phyloP scores from a whole-genome alignment of 2,329 filamentous ascomycete species.

The Exserohilum rostratum region DNA sequence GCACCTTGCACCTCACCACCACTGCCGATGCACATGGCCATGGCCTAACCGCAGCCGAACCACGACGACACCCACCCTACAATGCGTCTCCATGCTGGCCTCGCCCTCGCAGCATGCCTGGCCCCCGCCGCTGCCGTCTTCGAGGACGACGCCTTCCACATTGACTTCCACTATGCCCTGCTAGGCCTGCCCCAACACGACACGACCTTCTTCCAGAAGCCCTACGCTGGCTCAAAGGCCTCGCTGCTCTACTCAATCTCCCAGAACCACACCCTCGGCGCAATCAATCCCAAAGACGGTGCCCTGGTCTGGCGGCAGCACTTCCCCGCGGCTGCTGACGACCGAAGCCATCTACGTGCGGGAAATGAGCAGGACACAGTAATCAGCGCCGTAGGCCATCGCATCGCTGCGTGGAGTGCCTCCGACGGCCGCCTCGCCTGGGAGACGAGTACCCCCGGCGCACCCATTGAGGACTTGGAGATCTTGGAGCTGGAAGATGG shows the following conservation, averaged over 20 bases:
- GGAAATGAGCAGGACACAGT: slow-evolving; percentile 80
- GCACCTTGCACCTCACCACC: neutral
- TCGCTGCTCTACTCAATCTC: slow-evolving; percentile 91
- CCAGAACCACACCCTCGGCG: slow-evolving; percentile 81
- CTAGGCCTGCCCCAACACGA: slow-evolving; percentile 81
- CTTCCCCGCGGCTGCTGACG: slow-evolving; percentile 55
- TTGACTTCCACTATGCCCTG: slow-evolving; percentile 92
- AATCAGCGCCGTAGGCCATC: slow-evolving; percentile 71
- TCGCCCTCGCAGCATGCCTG: slow-evolving; percentile 51
- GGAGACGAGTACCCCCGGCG: slow-evolving; percentile 66
- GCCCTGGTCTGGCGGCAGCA: slow-evolving; percentile 85
- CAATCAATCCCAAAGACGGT: slow-evolving; percentile 87
- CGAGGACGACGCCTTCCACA: slow-evolving; percentile 85
- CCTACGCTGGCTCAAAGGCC: slow-evolving; percentile 79
- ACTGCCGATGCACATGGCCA: neutral
- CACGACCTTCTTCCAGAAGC: slow-evolving; percentile 94
- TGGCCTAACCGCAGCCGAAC: slow-evolving; percentile 3
- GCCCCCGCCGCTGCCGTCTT: slow-evolving; percentile 72
- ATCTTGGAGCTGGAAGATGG: slow-evolving; percentile 73
- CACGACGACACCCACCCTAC: slow-evolving; percentile 26
- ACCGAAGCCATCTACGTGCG: slow-evolving; percentile 64
- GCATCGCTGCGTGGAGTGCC: slow-evolving; percentile 82
- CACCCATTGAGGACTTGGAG: slow-evolving; percentile 71
- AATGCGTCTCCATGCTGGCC: slow-evolving; percentile 47
- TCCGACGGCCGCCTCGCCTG: slow-evolving; percentile 80